These are phyloP conservation scores for Candida broadrunensis DNA, from an alignment of 805 yeast genomes.

Conservation along the genomic window DNA sequence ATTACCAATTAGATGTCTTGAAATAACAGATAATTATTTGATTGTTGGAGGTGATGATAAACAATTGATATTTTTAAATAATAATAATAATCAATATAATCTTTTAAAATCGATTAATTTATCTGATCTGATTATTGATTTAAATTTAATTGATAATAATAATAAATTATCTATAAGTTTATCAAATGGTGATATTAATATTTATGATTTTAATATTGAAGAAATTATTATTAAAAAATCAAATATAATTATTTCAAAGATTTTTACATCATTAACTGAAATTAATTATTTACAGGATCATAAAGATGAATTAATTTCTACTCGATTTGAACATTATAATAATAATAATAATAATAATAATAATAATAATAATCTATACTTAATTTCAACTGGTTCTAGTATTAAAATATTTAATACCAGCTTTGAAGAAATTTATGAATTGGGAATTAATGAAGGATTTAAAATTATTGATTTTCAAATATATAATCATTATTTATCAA, in stretches of 20 bases:
- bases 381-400: too few species aligned
- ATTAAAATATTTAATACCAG: too few species aligned
- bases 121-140: constrained; percentile 39
- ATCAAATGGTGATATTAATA: constrained; percentile 55
- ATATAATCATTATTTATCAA: not conserved
- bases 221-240: not conserved
- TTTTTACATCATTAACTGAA: constrained; percentile 26
- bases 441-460: too few species aligned
- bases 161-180: constrained; percentile 26
- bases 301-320: constrained; percentile 43
- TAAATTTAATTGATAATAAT: not conserved
- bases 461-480: not conserved
- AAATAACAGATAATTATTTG: constrained; percentile 45
- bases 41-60: constrained; percentile 69
- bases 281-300: constrained; percentile 42
- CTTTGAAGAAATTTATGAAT: too few species aligned
- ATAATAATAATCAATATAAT: constrained; percentile 20
- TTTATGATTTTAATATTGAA: constrained; percentile 56
- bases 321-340: constrained; percentile 44
- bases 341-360: too few species aligned
- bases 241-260: constrained; percentile 37
- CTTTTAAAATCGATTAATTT: constrained; percentile 28
- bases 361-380: too few species aligned
- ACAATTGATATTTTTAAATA: constrained; percentile 39
- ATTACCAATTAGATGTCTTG: constrained; percentile 37